phyloP scores from a whole-genome alignment of 768 basidiomycete genomes.

The Leccinum imitatum region DNA sequence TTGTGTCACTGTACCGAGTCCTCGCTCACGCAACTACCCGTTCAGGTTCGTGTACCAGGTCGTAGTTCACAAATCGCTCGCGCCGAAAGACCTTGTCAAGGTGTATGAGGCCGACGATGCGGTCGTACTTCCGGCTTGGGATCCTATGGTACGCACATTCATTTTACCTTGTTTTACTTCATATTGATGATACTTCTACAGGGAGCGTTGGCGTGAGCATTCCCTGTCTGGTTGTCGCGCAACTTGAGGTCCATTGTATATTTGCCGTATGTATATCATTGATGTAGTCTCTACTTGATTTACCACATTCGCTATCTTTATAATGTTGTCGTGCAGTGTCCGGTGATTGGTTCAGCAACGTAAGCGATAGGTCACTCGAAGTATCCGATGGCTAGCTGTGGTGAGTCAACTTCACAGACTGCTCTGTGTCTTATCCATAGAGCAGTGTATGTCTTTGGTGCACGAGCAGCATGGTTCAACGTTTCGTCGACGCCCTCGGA shows the following conservation, averaged over 20 bases:
- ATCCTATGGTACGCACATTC: slow-evolving; percentile 39
- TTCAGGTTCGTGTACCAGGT: slow-evolving; percentile 88
- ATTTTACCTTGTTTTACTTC: neutral
- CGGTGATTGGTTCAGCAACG: neutral
- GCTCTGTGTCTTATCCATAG: neutral
- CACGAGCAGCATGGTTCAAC: no score
- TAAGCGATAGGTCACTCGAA: neutral
- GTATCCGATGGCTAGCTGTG: neutral
- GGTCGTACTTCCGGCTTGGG: slow-evolving; percentile 83
- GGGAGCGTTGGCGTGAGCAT: slow-evolving; percentile 27
- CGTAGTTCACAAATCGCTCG: slow-evolving; percentile 78
- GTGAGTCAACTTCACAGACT: neutral
- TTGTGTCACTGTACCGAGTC: neutral
- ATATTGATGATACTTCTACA: slow-evolving; percentile 2
- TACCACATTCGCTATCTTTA: neutral
- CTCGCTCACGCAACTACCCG: slow-evolving; percentile 4
- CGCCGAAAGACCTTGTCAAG: slow-evolving; percentile 77
- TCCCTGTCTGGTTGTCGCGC: neutral
- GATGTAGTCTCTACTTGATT: neutral
- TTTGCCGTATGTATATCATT: neutral
- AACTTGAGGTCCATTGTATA: neutral
- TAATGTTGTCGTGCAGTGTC: neutral
- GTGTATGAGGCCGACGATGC: slow-evolving; percentile 70
- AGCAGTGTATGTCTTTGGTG: neutral
- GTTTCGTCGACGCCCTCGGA: no score